Evolutionary conservation across 2,329 filamentous ascomycete genomes (phyloP), one percentile per base, ranked within the genome.

Genomic region (Colletotrichum brevisporum): DNA sequence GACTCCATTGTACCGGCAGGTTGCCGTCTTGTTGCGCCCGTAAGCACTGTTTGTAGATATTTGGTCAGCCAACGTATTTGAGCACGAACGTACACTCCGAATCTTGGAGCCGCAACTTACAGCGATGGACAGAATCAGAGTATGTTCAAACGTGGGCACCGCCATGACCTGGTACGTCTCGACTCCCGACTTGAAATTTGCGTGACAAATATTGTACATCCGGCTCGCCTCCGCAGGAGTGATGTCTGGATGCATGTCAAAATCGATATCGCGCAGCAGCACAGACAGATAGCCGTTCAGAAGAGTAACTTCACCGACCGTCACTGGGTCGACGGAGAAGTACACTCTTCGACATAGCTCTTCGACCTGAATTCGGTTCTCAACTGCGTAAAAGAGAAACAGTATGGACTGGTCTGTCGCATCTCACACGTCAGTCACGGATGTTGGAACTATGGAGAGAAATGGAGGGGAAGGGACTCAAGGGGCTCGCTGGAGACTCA

Each of bases 251-350:
- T 61, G 51, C 9, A 41, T 51, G 2, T 53, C 64, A 6, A 64
- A 71, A 21, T 72, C 58, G 4, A 72, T 63, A 9, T 72, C 71
- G 43, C 63, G 66, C n/a, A 72, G 52, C 10, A 69, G 58, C 26
- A 72, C 62, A n/a, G 63, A 73, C 8, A 73, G 24, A 10, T 65
- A 56, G 2, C 71, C 72, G 18, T 73, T 63, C 8, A 73, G 65
- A 1, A 73, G 45, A 1, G 69, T 73, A 13, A 71, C 21, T 18
- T 73, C 65, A 10, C 72, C 72, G 5, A 57, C 45, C 1, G 70
- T 63, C 26, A 73, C 63, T 1, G 72, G 72, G 43, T 71, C 70
- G 1, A 73, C 62, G 2, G 72, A 71, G 58, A 73, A 73, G 41
- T 73, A 73, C 2, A 73, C 45, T 13, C 57, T 63, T 24, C 71